Evolutionary conservation across 2,329 filamentous ascomycete species (phyloP), one percentile per base, ranked within the genome.

Genomic region (Fusarium sp.): DNA sequence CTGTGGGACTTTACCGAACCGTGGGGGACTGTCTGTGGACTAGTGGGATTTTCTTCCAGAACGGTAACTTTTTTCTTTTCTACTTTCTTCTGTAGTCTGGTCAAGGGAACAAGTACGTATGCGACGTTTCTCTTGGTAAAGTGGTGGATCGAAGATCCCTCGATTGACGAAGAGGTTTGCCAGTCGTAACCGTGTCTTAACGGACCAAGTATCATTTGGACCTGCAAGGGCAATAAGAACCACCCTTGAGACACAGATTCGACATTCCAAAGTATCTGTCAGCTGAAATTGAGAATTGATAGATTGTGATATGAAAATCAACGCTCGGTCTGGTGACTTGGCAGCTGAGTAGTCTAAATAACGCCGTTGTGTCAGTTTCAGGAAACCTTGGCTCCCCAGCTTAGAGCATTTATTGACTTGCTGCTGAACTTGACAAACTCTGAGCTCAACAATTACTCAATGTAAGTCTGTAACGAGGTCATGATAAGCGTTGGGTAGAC

Each of bases 361-460:
- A 52, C 61, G 57, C 71, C 62, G 69, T 53, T 48, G 71, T 72
- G 50, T 66, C 62, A 70, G 71, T 66, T 74, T 69, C 67, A 65
- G 69, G 65, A 48, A 74, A 57, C 64, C 69, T 67, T 48, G 55
- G 58, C 45, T 50, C 42, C 30, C 58, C 56, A 58, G 67, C 64
- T 59, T 67, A 37, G 10, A 37, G 34, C 34, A 63, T 67, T 48
- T 18, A 43, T 23, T 23, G 61, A 4, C 5, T 34, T 51, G 31
- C 43, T 51, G 46, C 25, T 41, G n/a, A 44, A 21, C n/a, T 50
- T 52, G 39, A 55, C 37, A 61, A 23, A 16, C 44, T 53, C 26
- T 52, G 14, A 37, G 34, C 31, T 19, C 13, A 44, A 10, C 26
- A 44, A 28, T 6, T n/a, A 12, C 28, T 23, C 19, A 11, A 37